Conservation (phyloP, 164 flowering plant species). For the Aristolochia contorta region DNA sequence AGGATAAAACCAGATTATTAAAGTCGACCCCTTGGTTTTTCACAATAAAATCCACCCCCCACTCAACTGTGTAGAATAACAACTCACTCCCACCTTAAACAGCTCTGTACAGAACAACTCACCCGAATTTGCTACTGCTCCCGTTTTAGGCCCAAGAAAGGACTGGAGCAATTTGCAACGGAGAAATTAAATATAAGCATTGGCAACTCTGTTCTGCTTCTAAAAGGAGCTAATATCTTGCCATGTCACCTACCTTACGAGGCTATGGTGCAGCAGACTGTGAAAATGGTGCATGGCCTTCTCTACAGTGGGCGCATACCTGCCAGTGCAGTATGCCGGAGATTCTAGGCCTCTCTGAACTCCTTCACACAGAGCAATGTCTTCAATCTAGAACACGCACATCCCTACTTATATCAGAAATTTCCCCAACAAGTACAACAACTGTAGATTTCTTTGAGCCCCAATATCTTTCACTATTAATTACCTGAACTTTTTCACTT, state of each 20-base stretch:
- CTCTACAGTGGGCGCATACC: slow-evolving; percentile 78
- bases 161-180: not conserved
- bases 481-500: slow-evolving; percentile 82
- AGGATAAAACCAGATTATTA: too few relatives aligned
- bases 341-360: slow-evolving; percentile 86
- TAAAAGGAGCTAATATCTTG: not conserved
- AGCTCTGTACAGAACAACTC: too few relatives aligned
- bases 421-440: too few relatives aligned
- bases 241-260: not conserved
- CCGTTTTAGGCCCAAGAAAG: too few relatives aligned
- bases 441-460: not conserved
- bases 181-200: not conserved
- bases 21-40: too few relatives aligned
- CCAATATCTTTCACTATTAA: not conserved
- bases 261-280: slow-evolving; percentile 12
- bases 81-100: too few relatives aligned
- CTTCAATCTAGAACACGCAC: slow-evolving; percentile 52
- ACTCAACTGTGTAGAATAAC: too few relatives aligned
- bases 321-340: slow-evolving; percentile 59
- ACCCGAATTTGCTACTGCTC: too few relatives aligned
- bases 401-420: not conserved
- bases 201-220: not conserved
- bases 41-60: too few relatives aligned
- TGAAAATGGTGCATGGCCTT: slow-evolving; percentile 91
- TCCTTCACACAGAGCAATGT: slow-evolving; percentile 58